Evolutionary conservation across 805 yeast genomes (phyloP), one percentile per base, ranked within the genome.

Genomic region (Metschnikowia baotianmanensis): DNA sequence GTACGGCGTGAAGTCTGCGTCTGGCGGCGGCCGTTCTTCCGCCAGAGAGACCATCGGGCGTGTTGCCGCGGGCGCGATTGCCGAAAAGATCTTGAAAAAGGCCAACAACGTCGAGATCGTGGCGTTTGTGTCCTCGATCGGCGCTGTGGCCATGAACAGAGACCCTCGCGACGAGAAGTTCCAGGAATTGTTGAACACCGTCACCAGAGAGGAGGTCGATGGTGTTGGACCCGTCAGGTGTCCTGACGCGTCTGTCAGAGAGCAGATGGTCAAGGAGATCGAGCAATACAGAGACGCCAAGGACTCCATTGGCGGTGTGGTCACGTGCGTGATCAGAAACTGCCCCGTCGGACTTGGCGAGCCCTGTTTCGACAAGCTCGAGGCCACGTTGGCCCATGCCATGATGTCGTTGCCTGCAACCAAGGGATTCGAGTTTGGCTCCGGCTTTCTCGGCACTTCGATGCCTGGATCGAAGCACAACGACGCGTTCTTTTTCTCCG

Each of bases 41-140:
- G 99, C 99, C 7, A 81, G 99, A 65, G 99, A 93, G 69, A 93
- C 99, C 31, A 93, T 93, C 56, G 99, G 99, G 43, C 80, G 99
- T 65, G 99, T 93, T 39, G 98, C 98, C 34, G 98, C 97, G 7
- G 97, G 97, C 58, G 98, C 96, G 37, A 82, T 93, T 64, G 99
- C 99, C 36, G 99, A 93, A 65, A 91, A 90, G 68, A 82, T 87
- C 50, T 76, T 93, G 58, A 59, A 68, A 35, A 80, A 83, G 53
- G 84, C 86, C 40, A 81, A 84, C 59, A 77, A 78, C 45, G 93
- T 93, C 33, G 98, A 91, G 65, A 87, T 93, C 56, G 96, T 93
- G 34, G 99, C 97, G 0, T 93, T 93, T 65, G 97, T 91, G 17
- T 79, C 93, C n/a, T 84, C 86, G 45, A 96, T 93, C 48, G 99